A percentile compares a stretch with the other conserved stretches of the same genome.
phyloP scores from a whole-genome alignment of 2,329 filamentous ascomycete species.

The Alternaria ventricosa region DNA sequence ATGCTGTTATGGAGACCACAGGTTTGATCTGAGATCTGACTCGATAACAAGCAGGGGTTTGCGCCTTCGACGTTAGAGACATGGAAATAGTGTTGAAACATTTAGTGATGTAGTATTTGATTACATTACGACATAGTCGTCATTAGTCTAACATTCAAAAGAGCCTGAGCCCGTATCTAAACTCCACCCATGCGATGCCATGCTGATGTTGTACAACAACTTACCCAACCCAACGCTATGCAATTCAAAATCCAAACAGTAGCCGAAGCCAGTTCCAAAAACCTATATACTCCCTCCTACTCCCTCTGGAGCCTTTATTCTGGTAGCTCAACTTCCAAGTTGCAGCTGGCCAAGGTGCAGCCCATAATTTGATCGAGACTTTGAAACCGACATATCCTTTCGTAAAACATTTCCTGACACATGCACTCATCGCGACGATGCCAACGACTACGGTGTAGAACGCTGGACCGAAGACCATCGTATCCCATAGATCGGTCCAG shows the following conservation, averaged over 20 bases:
- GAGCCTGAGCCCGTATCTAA: not conserved
- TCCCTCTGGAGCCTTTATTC: not conserved
- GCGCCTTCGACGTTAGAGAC: fast-evolving
- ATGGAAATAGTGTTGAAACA: fast-evolving
- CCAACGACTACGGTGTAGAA: constrained; percentile 5
- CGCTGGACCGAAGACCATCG: constrained; percentile 4
- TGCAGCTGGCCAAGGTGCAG: constrained; percentile 4
- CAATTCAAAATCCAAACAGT: constrained; percentile 3
- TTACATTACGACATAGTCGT: constrained; percentile 8
- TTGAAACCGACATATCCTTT: constrained; percentile 15
- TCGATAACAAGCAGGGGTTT: not conserved
- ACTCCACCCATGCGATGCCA: not conserved
- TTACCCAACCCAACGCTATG: constrained; percentile 9
- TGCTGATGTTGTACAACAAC: not conserved
- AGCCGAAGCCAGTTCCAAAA: not conserved
- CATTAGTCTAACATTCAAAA: constrained; percentile 2
- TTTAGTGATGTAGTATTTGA: not conserved
- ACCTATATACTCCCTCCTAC: not conserved
- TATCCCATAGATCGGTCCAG: constrained; percentile 1
- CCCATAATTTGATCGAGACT: constrained; percentile 22
- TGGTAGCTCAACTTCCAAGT: constrained; percentile 14
- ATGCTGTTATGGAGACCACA: not conserved
- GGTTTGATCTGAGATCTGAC: not conserved
- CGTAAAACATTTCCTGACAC: not conserved
- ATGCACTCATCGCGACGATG: constrained; percentile 6